Percentiles rank a stretch among this genome's conserved stretches.
phyloP scores from a whole-genome alignment of 768 basidiomycete genomes.

The Lentinula detonsa region DNA sequence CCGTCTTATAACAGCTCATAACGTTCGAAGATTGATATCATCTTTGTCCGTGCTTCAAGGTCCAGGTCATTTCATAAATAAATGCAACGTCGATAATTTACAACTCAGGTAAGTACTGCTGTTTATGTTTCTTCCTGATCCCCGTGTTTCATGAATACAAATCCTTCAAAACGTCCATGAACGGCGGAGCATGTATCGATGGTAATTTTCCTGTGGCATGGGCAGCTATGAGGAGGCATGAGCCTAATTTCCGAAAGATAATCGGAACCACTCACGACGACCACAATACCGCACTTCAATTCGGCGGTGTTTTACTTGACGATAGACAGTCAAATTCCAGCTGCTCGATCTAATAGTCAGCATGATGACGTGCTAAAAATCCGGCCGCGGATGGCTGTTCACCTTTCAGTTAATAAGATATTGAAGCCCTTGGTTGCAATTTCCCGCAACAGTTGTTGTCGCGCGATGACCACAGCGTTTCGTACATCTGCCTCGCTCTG shows the following conservation, averaged over 20 bases:
- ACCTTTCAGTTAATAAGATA: constrained; percentile 65
- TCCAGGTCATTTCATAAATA: background rate
- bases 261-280: constrained; percentile 35
- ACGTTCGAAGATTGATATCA: no score
- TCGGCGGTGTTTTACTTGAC: constrained; percentile 56
- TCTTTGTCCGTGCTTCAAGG: no score
- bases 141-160: constrained; percentile 13
- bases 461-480: constrained; percentile 55
- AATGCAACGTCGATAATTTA: background rate
- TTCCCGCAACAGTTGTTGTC: constrained; percentile 56
- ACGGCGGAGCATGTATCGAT: constrained; percentile 50
- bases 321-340: constrained; percentile 62
- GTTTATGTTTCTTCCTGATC: background rate
- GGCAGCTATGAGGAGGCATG: constrained; percentile 37
- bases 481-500: constrained; percentile 40
- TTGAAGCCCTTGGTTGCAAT: constrained; percentile 54
- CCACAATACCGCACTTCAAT: constrained; percentile 67
- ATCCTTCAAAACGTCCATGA: constrained; percentile 56
- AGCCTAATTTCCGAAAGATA: constrained; percentile 1
- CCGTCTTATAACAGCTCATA: no score
- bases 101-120: background rate
- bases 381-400: constrained; percentile 8
- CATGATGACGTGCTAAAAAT: background rate
- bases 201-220: constrained; percentile 43
- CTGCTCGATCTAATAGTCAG: constrained; percentile 24